These are phyloP conservation scores for Euphorbia peplus DNA, from an alignment of 345 rosid genomes.

Conservation along the genomic window DNA sequence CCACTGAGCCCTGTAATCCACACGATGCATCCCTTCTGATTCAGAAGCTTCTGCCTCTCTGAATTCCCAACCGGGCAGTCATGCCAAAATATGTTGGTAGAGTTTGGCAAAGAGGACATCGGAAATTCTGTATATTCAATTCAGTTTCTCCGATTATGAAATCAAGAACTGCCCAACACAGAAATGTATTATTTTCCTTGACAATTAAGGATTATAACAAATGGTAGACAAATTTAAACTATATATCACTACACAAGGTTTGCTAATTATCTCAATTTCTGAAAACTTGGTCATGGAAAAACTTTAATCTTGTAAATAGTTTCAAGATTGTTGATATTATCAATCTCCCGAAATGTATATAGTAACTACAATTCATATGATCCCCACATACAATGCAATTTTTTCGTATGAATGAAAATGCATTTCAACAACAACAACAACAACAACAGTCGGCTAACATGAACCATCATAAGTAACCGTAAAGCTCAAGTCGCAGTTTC, in stretches of 20 bases:
- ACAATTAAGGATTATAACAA: background rate
- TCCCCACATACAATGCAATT: no score
- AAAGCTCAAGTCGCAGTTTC: no score
- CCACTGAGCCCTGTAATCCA: conserved; percentile 99
- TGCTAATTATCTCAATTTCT: background rate
- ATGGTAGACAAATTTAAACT: background rate
- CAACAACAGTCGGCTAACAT: no score
- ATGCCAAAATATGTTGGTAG: conserved; percentile 89
- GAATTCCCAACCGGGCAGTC: conserved; percentile 69
- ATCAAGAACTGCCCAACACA: conserved; percentile 6
- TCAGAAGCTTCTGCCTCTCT: conserved; percentile 71
- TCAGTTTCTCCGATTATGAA: conserved; percentile 15
- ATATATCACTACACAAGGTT: background rate
- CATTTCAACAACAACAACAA: background rate
- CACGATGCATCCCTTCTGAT: conserved; percentile 87
- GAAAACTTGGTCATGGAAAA: background rate
- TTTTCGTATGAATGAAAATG: background rate
- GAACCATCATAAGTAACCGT: no score
- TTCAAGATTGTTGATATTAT: background rate
- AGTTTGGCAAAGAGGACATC: conserved; percentile 67
- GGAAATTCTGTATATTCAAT: conserved; percentile 7
- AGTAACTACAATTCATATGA: no score
- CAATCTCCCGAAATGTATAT: background rate
- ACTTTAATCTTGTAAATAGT: background rate
- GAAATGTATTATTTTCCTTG: background rate